These are phyloP conservation scores for Kodamaea neixiangensis DNA, from an alignment of 805 yeast genomes.

Conservation along the genomic window DNA sequence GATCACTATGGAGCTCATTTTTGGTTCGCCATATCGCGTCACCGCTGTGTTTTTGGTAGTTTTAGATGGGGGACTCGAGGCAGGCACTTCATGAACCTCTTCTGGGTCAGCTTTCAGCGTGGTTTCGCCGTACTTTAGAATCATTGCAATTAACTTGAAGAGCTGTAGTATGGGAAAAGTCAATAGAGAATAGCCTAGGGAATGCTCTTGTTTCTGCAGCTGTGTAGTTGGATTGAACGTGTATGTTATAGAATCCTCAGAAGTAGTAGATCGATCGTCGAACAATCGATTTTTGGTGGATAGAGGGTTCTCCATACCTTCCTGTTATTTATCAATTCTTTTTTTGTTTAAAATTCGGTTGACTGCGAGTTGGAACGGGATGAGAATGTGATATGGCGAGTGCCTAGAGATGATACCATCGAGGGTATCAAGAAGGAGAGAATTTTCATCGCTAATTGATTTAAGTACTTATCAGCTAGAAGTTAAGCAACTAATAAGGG, in stretches of 20 bases:
- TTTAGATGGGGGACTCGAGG: neutral
- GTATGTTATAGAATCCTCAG: neutral
- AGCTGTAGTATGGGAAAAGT: conserved; percentile 1
- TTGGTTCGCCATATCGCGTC: neutral
- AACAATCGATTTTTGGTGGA: neutral
- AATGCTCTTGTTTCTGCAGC: neutral
- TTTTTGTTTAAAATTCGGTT: neutral
- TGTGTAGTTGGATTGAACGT: neutral
- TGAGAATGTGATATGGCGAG: neutral
- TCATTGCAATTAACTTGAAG: neutral
- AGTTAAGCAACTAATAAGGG: no score
- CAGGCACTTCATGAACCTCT: neutral
- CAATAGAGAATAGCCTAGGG: conserved; percentile 8
- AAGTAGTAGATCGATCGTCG: neutral
- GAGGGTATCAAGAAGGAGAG: no score
- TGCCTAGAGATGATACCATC: neutral
- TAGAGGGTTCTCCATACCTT: conserved; percentile 5
- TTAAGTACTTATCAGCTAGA: no score
- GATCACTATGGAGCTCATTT: neutral
- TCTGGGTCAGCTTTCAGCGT: neutral
- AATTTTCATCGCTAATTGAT: no score
- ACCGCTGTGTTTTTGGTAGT: neutral
- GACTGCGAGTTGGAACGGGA: neutral
- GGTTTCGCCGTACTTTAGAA: neutral
- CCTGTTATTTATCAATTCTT: neutral